A percentile compares a stretch with the other conserved stretches of the same genome.
Conservation (phyloP, 2,329 filamentous ascomycete species). For the Diaporthe vaccinii region DNA sequence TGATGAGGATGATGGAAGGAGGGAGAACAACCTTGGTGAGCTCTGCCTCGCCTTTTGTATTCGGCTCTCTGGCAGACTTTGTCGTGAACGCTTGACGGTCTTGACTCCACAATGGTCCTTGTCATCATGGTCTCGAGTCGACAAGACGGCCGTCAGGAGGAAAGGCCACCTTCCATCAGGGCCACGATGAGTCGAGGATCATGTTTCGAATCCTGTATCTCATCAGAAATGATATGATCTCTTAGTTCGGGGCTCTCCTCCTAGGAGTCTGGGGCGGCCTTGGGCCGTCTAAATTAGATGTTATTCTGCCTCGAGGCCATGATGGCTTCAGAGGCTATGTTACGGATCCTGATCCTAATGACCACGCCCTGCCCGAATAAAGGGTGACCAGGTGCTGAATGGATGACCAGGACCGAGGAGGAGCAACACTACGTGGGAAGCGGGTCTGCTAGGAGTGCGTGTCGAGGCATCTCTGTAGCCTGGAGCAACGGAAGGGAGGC, state of each 20-base stretch:
- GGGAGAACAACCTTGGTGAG: not conserved
- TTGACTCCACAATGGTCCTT: too few relatives aligned
- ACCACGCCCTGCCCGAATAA: too few relatives aligned
- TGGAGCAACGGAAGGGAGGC: not conserved
- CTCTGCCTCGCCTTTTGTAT: not conserved
- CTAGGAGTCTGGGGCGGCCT: rapidly evolving
- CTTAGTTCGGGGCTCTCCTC: too few relatives aligned
- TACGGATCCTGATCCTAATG: not conserved
- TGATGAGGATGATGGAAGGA: not conserved
- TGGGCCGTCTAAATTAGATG: too few relatives aligned
- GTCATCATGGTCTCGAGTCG: not conserved
- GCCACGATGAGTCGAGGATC: not conserved
- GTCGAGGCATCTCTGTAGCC: not conserved
- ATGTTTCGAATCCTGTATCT: not conserved
- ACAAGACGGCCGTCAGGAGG: not conserved
- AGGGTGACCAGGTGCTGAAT: not conserved
- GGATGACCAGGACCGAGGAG: too few relatives aligned
- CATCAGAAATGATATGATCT: too few relatives aligned
- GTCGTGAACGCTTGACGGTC: too few relatives aligned
- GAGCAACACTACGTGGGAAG: not conserved
- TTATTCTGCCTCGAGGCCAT: not conserved
- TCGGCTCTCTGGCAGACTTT: rapidly evolving
- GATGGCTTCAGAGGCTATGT: not conserved
- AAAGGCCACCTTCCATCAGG: not conserved
- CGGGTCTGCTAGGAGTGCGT: not conserved